Base-by-base conservation (phyloP, 2,329 filamentous ascomycete genomes). In the Thermothelomyces thermophilus region DNA sequence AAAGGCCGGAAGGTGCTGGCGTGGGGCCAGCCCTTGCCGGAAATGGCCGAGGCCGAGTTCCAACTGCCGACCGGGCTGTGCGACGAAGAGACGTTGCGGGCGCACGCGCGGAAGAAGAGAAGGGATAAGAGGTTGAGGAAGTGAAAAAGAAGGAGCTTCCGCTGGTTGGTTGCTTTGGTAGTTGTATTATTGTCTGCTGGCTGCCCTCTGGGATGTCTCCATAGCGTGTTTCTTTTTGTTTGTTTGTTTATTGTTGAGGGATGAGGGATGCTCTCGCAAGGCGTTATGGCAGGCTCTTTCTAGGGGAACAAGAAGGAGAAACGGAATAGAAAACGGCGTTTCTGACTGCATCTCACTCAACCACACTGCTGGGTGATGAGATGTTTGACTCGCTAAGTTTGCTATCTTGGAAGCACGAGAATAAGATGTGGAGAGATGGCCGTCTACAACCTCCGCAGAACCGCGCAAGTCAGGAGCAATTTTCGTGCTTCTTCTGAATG, bases 21-120 rank as follows among this genome's bases (percentile, higher is more conserved):
- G 3, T 97, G 93, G 77, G 91, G 91, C 0, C 79, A 84, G 22
- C 78, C 86, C 0, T 68, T 97, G 17, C 90, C 90, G 1, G 87
- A 95, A 13, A 71, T 85, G 50, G 65, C 72, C 5, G 79, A 87
- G 63, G 64, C 64, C 28, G 87, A 95, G 36, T 97, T 96, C 63
- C 74, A 80, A 50, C 70, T 95, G 45, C 87, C 90, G 0, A 72
- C 77, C 6, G 84, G 85, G 33, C 80, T 78, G 53, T 68, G 71
- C 64, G 65, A 84, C 65, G 70, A 74, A 56, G 76, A 79, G 59
- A 73, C 69, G 34, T 64, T 82, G 54, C 77, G 75, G 60, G 72
- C 75, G 14, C 79, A 78, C 53, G 84, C 80, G 30, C 70, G 85
- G 54, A 80, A 79, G 63, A 77, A 81, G 64, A 73, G 85, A 55